These are phyloP conservation scores for Diaporthe humulicola DNA, from an alignment of 2,329 filamentous ascomycete species.

Conservation along the genomic window DNA sequence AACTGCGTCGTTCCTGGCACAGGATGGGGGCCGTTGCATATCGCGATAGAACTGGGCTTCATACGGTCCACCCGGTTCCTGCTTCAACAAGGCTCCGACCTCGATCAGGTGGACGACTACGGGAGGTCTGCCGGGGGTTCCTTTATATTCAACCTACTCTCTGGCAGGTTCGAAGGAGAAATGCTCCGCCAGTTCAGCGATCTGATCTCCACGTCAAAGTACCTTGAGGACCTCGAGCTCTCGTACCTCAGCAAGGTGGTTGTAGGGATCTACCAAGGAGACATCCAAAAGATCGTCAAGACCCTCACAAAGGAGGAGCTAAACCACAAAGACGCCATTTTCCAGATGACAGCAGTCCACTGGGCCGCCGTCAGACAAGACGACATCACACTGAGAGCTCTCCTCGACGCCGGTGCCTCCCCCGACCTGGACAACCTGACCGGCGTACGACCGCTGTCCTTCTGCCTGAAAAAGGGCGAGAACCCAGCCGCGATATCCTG, in stretches of 20 bases:
- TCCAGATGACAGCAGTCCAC: slow-evolving; percentile 21
- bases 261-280: background rate
- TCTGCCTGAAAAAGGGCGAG: slow-evolving; percentile 11
- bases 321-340: slow-evolving; percentile 11
- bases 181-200: slow-evolving; percentile 8
- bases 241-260: slow-evolving; percentile 2
- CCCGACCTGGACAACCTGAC: slow-evolving; percentile 9
- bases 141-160: background rate
- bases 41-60: slow-evolving; percentile 1
- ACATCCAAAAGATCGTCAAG: slow-evolving; percentile 7
- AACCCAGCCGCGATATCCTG: slow-evolving; percentile 4
- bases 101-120: slow-evolving; percentile 1
- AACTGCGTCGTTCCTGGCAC: background rate
- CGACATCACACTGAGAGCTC: slow-evolving; percentile 3
- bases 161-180: background rate
- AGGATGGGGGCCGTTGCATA: background rate
- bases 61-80: background rate
- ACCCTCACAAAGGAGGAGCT: background rate
- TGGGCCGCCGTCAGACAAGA: slow-evolving; percentile 11
- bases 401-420: slow-evolving; percentile 3
- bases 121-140: background rate
- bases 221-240: background rate
- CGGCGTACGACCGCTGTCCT: background rate
- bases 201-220: slow-evolving; percentile 1
- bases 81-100: background rate